Percentiles rank a stretch among this genome's conserved stretches.
Conservation (phyloP, 371 early-diverging fungal genomes). For the Saksenaea vasiformis region DNA sequence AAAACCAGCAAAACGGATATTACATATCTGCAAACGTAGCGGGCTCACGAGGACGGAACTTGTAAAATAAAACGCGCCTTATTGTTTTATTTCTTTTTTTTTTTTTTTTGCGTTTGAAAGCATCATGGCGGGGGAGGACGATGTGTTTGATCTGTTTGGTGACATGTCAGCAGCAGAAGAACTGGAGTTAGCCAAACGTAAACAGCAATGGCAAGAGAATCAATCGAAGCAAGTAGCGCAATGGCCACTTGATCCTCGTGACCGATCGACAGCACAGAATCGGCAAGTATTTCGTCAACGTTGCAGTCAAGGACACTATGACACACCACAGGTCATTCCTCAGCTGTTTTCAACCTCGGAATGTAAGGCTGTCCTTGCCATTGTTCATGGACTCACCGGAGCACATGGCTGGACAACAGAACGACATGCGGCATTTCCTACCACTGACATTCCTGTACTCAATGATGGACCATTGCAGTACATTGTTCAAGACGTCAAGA, state of each 20-base stretch:
- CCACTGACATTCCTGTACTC: constrained; percentile 53
- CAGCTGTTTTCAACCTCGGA: constrained; percentile 28
- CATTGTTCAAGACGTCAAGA: constrained; percentile 22
- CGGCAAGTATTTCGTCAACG: constrained; percentile 16
- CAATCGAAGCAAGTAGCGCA: neutral
- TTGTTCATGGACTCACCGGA: constrained; percentile 5
- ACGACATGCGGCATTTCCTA: constrained; percentile 61
- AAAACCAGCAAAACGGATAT: too few species aligned
- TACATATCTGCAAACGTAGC: too few species aligned
- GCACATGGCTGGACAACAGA: constrained; percentile 40
- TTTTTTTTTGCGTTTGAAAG: too few species aligned
- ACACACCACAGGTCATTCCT: constrained; percentile 21
- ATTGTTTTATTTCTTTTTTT: too few species aligned
- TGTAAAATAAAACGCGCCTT: too few species aligned
- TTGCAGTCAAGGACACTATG: constrained; percentile 11
- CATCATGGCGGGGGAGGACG: neutral
- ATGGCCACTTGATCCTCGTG: constrained; percentile 21
- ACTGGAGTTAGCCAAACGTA: constrained; percentile 11
- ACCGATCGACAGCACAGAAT: constrained; percentile 37
- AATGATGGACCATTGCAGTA: constrained; percentile 8
- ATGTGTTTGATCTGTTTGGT: constrained; percentile 44
- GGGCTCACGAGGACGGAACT: too few species aligned
- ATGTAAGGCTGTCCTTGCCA: constrained; percentile 32
- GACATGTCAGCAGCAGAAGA: constrained; percentile 39
- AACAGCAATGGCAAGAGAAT: constrained; percentile 11